Conservation (phyloP, 2,329 filamentous ascomycete genomes). For the Arthrobotrys megalospora region DNA sequence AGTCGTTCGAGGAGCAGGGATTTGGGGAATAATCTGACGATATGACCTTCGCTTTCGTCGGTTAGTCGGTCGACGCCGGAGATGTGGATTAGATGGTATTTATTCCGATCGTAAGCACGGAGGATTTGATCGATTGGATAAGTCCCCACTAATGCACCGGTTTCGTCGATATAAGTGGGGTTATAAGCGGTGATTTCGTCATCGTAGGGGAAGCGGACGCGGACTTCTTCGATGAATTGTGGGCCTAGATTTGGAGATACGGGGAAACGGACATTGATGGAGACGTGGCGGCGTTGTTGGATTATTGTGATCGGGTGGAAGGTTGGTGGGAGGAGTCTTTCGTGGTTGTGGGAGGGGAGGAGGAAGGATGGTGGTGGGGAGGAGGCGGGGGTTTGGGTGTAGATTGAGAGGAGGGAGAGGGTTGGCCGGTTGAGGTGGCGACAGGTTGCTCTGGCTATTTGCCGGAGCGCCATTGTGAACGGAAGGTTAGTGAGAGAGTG, state of each 20-base stretch:
- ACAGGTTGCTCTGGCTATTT: slow-evolving; percentile 53
- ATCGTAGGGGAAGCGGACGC: slow-evolving; percentile 55
- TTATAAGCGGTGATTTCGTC: slow-evolving; percentile 52
- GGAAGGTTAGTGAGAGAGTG: not conserved
- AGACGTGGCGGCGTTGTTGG: slow-evolving; percentile 31
- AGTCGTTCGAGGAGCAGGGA: slow-evolving; percentile 15
- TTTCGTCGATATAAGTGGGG: slow-evolving; percentile 44
- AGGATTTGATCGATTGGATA: slow-evolving; percentile 44
- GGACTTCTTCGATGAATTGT: slow-evolving; percentile 49
- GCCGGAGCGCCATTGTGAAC: slow-evolving; percentile 40
- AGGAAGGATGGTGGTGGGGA: slow-evolving; percentile 37
- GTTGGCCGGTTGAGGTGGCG: slow-evolving; percentile 52
- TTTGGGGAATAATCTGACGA: slow-evolving; percentile 53
- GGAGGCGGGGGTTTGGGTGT: slow-evolving; percentile 31
- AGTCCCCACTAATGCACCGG: slow-evolving; percentile 30
- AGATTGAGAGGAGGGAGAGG: slow-evolving; percentile 59
- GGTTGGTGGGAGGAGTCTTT: slow-evolving; percentile 9
- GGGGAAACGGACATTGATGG: slow-evolving; percentile 33
- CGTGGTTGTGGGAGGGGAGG: slow-evolving; percentile 33
- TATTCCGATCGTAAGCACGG: slow-evolving; percentile 37
- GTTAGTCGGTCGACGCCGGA: slow-evolving; percentile 32
- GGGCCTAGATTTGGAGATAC: slow-evolving; percentile 49
- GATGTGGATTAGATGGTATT: slow-evolving; percentile 56
- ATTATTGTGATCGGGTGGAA: slow-evolving; percentile 2
- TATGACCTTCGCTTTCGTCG: slow-evolving; percentile 49